Evolutionary conservation across 306 rosid species (phyloP).

Genomic region (Canavalia gladiata): DNA sequence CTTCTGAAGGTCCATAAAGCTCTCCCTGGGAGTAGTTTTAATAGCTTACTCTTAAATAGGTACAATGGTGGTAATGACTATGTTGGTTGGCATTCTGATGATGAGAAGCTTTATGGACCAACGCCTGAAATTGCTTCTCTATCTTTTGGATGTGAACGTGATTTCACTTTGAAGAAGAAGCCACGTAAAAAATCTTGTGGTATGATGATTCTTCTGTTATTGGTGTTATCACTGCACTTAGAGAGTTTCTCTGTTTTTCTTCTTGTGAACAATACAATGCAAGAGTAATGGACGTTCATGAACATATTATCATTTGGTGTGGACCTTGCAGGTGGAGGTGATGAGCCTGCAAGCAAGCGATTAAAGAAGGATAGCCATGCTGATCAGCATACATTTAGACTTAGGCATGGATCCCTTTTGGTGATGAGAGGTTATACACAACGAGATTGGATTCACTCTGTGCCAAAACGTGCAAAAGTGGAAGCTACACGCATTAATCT

Average conservation of each 20-base stretch:
- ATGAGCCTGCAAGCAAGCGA: constrained; percentile 71
- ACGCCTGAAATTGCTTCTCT: constrained; percentile 90
- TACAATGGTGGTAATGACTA: constrained; percentile 85
- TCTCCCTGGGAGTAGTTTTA: constrained; percentile 90
- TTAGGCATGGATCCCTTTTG: constrained; percentile 88
- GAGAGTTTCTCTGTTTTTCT: constrained; percentile 5
- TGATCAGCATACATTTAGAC: constrained; percentile 73
- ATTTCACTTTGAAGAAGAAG: constrained; percentile 81
- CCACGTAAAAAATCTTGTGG: constrained; percentile 62
- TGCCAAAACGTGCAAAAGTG: constrained; percentile 83
- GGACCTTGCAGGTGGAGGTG: constrained; percentile 54
- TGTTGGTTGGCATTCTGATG: constrained; percentile 98
- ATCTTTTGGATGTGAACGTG: constrained; percentile 90
- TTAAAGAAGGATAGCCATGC: constrained; percentile 60
- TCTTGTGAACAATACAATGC: background rate
- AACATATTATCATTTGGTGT: constrained; percentile 40
- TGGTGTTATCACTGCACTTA: background rate
- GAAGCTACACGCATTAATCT: constrained; percentile 90
- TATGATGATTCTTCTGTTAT: constrained; percentile 44
- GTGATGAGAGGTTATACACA: constrained; percentile 94
- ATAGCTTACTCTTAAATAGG: constrained; percentile 90
- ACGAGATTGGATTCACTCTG: constrained; percentile 94
- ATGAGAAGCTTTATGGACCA: constrained; percentile 87
- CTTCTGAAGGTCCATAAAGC: constrained; percentile 80
- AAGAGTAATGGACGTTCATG: background rate